Evolutionary conservation across 2,329 filamentous ascomycete genomes (phyloP), one percentile per base, ranked within the genome.

Genomic region (Cercospora sp.): DNA sequence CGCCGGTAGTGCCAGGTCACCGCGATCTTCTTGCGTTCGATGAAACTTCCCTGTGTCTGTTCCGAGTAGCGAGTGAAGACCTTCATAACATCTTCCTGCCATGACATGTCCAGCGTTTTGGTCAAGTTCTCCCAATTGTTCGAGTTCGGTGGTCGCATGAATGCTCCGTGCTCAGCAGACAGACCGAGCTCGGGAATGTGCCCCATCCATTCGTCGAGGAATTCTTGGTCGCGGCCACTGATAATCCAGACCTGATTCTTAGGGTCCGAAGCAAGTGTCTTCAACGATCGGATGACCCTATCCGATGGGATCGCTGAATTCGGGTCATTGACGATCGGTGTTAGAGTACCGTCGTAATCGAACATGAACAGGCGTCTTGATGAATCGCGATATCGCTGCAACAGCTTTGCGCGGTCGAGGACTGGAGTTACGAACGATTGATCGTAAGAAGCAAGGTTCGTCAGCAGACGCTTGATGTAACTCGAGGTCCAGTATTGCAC

Each of bases 211-310:
- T 96, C 90, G 72, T 91, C 89, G 68, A 99, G 82, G 81, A 99
- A 99, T 7, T 90, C 90, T 77, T 97, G 93, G 76, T 98, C 94
- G 71, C 95, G 89, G 10, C 95, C 95, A 63, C 92, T 97, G 76
- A 99, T 97, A 78, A 99, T 97, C 95, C 95, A 99, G n/a, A 99
- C 93, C 1, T 89, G 86, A 76, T 98, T 99, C 66, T 85, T 85
- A 16, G 90, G 88, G 77, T 98, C 93, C 0, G 90, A 85, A 0
- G 94, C 91, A 51, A 99, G 85, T 10, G 87, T 86, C 78, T 91
- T 92, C 68, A 99, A 85, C 0, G 91, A 94, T 32, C 89, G 87
- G 60, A 97, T 89, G 24, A 97, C 88, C 24, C 90, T 88, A 74
- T 93, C 90, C 0, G 94, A 94, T 0, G 95, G 95, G 45, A 97